Evolutionary conservation across 2,329 filamentous ascomycete genomes (phyloP).

Genomic region (Aspergillus fijiensis): DNA sequence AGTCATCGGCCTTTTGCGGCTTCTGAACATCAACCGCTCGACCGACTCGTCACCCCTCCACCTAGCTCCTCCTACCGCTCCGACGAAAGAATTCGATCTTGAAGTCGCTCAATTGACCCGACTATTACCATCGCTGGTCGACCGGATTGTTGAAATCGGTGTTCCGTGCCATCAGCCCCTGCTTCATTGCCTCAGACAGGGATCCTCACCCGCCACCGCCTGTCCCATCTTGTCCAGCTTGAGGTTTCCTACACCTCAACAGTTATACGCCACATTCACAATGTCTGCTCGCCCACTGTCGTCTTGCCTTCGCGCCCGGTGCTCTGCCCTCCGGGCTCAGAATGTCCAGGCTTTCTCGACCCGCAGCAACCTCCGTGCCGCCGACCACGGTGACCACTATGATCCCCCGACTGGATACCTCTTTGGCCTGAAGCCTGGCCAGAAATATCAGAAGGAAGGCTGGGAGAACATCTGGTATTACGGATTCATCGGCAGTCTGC

Average conservation of each 20-base stretch:
- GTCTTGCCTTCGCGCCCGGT: slow-evolving; percentile 41
- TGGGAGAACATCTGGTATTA: slow-evolving; percentile 89
- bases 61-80: slow-evolving; percentile 19
- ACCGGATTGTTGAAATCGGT: slow-evolving; percentile 10
- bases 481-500: slow-evolving; percentile 77
- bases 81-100: slow-evolving; percentile 22
- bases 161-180: slow-evolving; percentile 12
- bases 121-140: slow-evolving; percentile 13
- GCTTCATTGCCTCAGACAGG: slow-evolving; percentile 17
- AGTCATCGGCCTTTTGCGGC: slow-evolving; percentile 39
- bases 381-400: slow-evolving; percentile 72
- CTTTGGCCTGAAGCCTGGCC: slow-evolving; percentile 88
- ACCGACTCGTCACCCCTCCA: slow-evolving; percentile 32
- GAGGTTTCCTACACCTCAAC: slow-evolving; percentile 8
- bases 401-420: slow-evolving; percentile 91
- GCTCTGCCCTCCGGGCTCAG: slow-evolving; percentile 37
- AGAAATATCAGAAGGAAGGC: slow-evolving; percentile 93
- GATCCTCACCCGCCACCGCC: slow-evolving; percentile 22
- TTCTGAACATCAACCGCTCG: slow-evolving; percentile 37
- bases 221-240: slow-evolving; percentile 14
- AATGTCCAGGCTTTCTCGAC: slow-evolving; percentile 43
- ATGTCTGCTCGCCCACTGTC: slow-evolving; percentile 43
- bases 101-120: slow-evolving; percentile 28
- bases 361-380: slow-evolving; percentile 40
- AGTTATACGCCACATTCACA: slow-evolving; percentile 24